Base-by-base conservation (phyloP, 2,329 filamentous ascomycete genomes). In the Cytospora paraplurivora region DNA sequence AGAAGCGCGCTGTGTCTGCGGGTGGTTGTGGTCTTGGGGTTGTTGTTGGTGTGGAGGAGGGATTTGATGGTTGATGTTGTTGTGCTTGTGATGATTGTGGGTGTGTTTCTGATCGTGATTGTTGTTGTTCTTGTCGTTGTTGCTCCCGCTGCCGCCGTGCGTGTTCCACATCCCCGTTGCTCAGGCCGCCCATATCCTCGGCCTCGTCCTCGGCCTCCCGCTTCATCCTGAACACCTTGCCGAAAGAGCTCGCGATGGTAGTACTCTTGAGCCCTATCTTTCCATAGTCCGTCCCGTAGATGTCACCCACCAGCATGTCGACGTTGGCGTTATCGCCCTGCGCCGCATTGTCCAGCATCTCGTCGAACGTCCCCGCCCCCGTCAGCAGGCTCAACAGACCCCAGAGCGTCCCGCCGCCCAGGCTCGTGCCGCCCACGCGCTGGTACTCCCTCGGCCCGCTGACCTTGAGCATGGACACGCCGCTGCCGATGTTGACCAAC, bases 381-480 rank as follows among this genome's bases (percentile, higher is more conserved):
- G 95, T 99, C 47, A 99, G 82, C 58, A 99, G 84, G 13, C 92
- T 95, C 44, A 99, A 83, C 32, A 99, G 81, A 0, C 95, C 95
- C 95, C 95, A 99, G 59, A 99, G 88, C 1, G 95, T 99, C n/a
- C 95, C 95, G 52, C 95, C 95, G 38, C 95, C 95, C 0, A 99
- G 85, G 4, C 93, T 96, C 3, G 95, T 97, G 66, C 95, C 95
- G 59, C 95, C 95, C 11, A 99, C 94, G 71, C 95, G 91, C 76
- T 96, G 84, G 75, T 90, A 97, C 68, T 92, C 85, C 61, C 90
- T 86, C 0, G 93, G 93, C 0, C 93, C 94, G 0, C 91, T 96
- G 8, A 99, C 95, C 75, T 98, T 98, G 76, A 99, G 89, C 85
- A 99, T 96, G 50, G 90, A 95, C 6, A 99, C 95, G 58, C 95